Conservation (phyloP, 176 grass and related monocot genomes). For the Bonia amplexicaulis region DNA sequence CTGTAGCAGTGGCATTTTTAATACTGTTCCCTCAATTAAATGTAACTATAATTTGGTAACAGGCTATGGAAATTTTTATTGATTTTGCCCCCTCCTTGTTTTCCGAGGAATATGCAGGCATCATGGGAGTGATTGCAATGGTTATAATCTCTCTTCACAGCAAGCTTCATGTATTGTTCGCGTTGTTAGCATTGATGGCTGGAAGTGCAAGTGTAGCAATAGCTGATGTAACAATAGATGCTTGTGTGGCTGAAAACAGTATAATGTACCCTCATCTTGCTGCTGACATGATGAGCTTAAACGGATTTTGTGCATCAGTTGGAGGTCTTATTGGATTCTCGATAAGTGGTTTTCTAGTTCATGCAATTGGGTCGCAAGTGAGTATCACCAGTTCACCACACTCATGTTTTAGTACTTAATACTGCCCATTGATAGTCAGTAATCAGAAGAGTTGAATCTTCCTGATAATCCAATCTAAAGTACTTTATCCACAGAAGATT, state of each 20-base stretch:
- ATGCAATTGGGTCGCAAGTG: conserved; percentile 79
- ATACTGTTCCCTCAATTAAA: not conserved
- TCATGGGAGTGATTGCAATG: conserved; percentile 76
- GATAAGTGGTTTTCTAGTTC: conserved; percentile 75
- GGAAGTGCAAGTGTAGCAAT: conserved; percentile 65
- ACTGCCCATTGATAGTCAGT: not conserved
- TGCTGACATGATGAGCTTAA: conserved; percentile 82
- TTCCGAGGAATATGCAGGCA: conserved; percentile 51
- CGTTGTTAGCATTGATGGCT: conserved; percentile 59
- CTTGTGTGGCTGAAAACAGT: conserved; percentile 77
- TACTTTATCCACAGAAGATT: not conserved
- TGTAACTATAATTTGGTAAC: not conserved
- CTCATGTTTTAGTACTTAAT: not conserved
- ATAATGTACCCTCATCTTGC: conserved; percentile 55
- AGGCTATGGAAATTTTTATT: conserved; percentile 4
- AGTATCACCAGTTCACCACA: conserved; percentile 27
- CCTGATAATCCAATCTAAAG: not conserved
- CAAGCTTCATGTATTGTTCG: conserved; percentile 55
- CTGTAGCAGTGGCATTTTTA: not conserved
- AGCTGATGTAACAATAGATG: conserved; percentile 85
- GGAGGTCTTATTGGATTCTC: conserved; percentile 88
- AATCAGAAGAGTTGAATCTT: not conserved
- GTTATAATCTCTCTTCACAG: conserved; percentile 61
- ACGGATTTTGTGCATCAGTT: conserved; percentile 66
- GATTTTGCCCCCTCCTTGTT: conserved; percentile 21